phyloP scores from a whole-genome alignment of 176 grass and related monocot species.

The Themeda triandra region DNA sequence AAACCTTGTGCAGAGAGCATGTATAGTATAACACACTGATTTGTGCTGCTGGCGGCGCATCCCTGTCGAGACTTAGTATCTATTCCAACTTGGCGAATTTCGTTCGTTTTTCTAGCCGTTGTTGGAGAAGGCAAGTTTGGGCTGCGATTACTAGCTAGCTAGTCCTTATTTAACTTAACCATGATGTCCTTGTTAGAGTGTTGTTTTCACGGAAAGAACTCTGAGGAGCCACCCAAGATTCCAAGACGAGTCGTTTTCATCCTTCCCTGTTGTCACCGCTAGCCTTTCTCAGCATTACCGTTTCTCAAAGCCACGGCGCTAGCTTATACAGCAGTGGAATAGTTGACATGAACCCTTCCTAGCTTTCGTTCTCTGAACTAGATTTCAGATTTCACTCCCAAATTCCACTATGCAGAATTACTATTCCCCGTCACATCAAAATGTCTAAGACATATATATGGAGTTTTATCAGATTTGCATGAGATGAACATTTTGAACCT shows the following conservation, averaged over 20 bases:
- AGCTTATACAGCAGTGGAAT: not conserved
- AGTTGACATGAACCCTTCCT: not conserved
- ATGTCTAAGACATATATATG: no score
- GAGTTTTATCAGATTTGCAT: no score
- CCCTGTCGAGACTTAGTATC: constrained; percentile 9
- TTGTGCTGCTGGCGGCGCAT: not conserved
- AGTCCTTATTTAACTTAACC: not conserved
- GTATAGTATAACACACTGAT: not conserved
- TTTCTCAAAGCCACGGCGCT: no score
- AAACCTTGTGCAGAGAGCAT: not conserved
- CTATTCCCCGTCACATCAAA: no score
- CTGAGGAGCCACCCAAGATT: not conserved
- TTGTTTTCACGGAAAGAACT: constrained; percentile 2
- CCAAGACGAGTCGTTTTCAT: not conserved
- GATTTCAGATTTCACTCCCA: no score
- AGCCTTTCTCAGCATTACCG: no score
- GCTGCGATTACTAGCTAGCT: not conserved
- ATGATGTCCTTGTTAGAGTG: not conserved
- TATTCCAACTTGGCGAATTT: not conserved
- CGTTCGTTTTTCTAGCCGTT: not conserved
- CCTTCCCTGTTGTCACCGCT: not conserved
- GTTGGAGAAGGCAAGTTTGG: not conserved
- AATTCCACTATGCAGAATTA: no score
- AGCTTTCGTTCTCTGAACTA: not conserved
- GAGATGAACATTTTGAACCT: no score